Conservation (phyloP, 768 basidiomycete species). For the Kwoniella botswanensis region DNA sequence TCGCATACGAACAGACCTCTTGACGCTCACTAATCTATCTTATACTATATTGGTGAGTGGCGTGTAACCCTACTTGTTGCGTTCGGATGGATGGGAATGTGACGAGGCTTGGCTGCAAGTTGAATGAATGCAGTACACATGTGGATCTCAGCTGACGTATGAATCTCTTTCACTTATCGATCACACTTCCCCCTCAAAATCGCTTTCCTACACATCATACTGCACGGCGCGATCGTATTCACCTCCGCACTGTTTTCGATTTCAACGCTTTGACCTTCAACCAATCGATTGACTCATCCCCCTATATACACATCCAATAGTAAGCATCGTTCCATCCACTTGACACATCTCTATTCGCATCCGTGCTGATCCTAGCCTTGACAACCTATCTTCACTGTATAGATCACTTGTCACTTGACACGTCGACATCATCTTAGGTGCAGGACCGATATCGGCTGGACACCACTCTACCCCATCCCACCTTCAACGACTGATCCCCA, state of each 20-base stretch:
- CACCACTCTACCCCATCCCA: conserved; percentile 7
- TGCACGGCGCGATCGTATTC: background rate
- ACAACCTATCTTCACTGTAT: background rate
- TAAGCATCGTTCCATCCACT: background rate
- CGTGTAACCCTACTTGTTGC: background rate
- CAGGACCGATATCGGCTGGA: conserved; percentile 32
- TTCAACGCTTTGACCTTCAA: background rate
- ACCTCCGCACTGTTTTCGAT: no score
- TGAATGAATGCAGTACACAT: no score
- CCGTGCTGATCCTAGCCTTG: background rate
- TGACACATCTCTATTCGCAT: background rate
- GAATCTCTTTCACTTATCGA: background rate
- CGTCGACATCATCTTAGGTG: conserved; percentile 14
- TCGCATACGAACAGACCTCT: conserved; percentile 5
- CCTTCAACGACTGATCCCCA: background rate
- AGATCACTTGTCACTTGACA: background rate
- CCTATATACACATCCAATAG: background rate
- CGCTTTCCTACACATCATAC: background rate
- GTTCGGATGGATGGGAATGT: background rate
- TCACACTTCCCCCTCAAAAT: background rate
- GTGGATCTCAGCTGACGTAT: no score
- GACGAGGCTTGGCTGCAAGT: background rate
- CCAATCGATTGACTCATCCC: background rate
- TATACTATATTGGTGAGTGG: conserved; percentile 8
- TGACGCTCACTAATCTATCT: conserved; percentile 17